These are phyloP conservation scores for Wickerhamiella kurtzmanii DNA, from an alignment of 805 yeast genomes.

Conservation along the genomic window DNA sequence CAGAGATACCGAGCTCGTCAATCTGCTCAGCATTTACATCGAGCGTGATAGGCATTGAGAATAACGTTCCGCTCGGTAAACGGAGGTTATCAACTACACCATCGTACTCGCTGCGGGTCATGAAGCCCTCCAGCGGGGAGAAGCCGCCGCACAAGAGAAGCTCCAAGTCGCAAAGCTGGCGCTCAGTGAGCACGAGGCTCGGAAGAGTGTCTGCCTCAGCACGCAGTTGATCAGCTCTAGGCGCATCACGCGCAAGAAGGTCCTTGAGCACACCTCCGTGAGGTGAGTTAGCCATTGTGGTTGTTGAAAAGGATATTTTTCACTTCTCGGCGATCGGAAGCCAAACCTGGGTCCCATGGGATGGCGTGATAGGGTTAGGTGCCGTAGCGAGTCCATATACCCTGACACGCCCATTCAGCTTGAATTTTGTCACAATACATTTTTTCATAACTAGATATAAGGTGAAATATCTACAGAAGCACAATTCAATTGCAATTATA, in stretches of 20 bases:
- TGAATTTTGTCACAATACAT: too few relatives aligned
- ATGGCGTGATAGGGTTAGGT: conserved; percentile 1
- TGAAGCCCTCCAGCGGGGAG: conserved; percentile 69
- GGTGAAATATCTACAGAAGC: too few relatives aligned
- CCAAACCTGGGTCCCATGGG: background rate
- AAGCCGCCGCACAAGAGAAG: conserved; percentile 87
- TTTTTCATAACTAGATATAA: too few relatives aligned
- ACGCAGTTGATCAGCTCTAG: conserved; percentile 41
- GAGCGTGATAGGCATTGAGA: conserved; percentile 87
- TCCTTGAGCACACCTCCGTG: conserved; percentile 91
- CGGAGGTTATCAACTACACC: conserved; percentile 57
- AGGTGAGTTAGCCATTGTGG: conserved; percentile 40
- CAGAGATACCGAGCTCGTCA: conserved; percentile 27
- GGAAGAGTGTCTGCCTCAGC: conserved; percentile 41
- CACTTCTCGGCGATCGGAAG: background rate
- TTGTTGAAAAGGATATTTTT: background rate
- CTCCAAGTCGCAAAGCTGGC: conserved; percentile 90
- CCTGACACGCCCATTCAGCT: too few relatives aligned
- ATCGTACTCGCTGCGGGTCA: conserved; percentile 53
- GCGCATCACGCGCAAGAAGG: conserved; percentile 65
- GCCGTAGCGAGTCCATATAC: background rate
- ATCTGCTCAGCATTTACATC: conserved; percentile 51
- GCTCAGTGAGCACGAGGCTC: conserved; percentile 47
- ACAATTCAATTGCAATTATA: too few relatives aligned
- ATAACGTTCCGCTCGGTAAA: conserved; percentile 59